Evolutionary conservation across 2,329 filamentous ascomycete genomes (phyloP), one percentile per base, ranked within the genome.

Genomic region (Penicillium oxalicum): DNA sequence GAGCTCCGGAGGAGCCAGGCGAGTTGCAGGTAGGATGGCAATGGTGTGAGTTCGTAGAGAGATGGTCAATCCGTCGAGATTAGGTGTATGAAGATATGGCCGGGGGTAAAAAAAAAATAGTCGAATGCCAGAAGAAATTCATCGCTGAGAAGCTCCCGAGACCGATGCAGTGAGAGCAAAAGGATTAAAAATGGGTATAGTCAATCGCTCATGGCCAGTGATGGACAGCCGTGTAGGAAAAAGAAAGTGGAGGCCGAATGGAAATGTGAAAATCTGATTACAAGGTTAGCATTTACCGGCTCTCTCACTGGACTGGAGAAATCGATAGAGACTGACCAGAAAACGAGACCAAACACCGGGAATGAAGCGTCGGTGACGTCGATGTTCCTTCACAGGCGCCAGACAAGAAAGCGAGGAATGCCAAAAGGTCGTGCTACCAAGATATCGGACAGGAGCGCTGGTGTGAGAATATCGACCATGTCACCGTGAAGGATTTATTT

Each of bases 111-210:
- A 49, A 33, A 37, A 50, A 18, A 18, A 18, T 1, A 18, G 18
- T 18, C 18, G 18, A 18, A 18, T 18, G 18, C 18, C 18, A 18
- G 18, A 18, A 47, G 52, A 45, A 53, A 32, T 32, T 61, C 55
- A 55, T 58, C 59, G 53, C 58, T 55, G 55, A 45, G 52, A 55
- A 44, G 58, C 29, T 32, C 58, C 57, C 56, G 55, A 61, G 55
- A 56, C 48, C 51, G 54, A 60, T 59, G 57, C 59, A 56, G 44
- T 40, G 35, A 52, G 54, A 61, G 18, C 18, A 52, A 39, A 53
- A 44, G 51, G 56, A 57, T 57, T 55, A 60, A 61, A 37, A 40
- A 62, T 55, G 60, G 56, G 59, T 60, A 61, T 62, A 63, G 51
- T 55, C 27, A 47, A 44, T 59, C 52, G 58, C 55, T 49, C 52